These are phyloP conservation scores for Micractinium sp. DNA, from an alignment of 139 green algal genomes.

Conservation along the genomic window DNA sequence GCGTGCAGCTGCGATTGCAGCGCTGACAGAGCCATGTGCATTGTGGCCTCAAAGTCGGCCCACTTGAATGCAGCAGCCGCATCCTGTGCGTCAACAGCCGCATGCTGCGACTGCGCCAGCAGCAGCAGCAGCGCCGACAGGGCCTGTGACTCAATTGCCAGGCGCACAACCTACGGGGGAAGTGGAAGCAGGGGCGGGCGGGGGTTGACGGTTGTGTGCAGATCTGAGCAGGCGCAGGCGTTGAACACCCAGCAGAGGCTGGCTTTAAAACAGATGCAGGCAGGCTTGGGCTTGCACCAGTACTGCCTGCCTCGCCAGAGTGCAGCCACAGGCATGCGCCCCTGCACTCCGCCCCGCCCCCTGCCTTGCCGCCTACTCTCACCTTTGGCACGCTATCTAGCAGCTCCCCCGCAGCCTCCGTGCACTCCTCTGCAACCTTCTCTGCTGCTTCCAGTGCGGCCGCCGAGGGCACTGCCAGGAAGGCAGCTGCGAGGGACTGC, in stretches of 20 bases:
- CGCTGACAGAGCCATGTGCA: background rate
- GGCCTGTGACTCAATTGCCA: constrained; percentile 26
- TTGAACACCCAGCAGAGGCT: background rate
- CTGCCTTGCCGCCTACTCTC: background rate
- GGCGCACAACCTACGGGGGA: constrained; percentile 1
- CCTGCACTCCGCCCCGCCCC: background rate
- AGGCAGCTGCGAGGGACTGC: background rate
- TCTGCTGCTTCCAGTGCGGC: background rate
- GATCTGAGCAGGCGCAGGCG: background rate
- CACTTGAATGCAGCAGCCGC: constrained; percentile 35
- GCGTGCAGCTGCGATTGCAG: constrained; percentile 25
- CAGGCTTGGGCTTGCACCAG: background rate
- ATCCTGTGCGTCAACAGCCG: constrained; percentile 26
- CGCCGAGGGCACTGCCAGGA: background rate
- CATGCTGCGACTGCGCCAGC: constrained; percentile 38
- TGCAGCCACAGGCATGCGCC: background rate
- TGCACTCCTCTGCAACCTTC: constrained; percentile 4
- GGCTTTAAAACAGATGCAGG: background rate
- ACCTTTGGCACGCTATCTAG: constrained; percentile 25
- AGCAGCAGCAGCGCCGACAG: constrained; percentile 32
- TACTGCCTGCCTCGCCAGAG: background rate
- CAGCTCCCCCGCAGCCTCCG: constrained; percentile 5
- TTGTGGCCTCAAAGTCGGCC: constrained; percentile 39
- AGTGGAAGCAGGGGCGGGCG: background rate
- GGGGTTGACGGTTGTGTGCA: background rate